Conservation (phyloP, 495 filamentous ascomycete species). For the Penicillium crystallinum region DNA sequence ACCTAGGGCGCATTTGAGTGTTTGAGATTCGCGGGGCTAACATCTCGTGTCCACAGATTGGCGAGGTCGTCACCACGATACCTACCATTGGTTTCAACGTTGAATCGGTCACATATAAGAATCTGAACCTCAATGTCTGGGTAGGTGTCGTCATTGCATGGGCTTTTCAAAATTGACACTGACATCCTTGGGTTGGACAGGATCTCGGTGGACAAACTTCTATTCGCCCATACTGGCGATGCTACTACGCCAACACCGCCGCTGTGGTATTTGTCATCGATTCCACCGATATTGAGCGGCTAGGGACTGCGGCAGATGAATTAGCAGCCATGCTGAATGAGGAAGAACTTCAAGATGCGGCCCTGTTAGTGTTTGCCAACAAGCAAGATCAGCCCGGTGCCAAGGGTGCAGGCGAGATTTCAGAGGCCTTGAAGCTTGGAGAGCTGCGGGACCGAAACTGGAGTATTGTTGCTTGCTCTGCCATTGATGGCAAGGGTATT, state of each 20-base stretch:
- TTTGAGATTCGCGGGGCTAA: conserved; percentile 15
- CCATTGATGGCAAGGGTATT: conserved; percentile 90
- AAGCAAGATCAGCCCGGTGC: conserved; percentile 98
- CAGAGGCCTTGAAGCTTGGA: conserved; percentile 81
- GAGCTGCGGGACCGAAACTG: conserved; percentile 94
- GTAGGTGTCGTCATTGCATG: conserved; percentile 38
- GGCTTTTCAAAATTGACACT: background rate
- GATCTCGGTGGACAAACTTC: conserved; percentile 95
- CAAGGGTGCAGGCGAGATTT: conserved; percentile 94
- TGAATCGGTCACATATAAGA: conserved; percentile 94
- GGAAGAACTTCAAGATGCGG: conserved; percentile 89
- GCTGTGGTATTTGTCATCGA: conserved; percentile 98
- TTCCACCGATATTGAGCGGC: conserved; percentile 90
- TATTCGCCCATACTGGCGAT: conserved; percentile 97
- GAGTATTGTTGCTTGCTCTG: conserved; percentile 97
- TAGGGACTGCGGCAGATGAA: conserved; percentile 89
- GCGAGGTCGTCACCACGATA: conserved; percentile 97
- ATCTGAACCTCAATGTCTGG: conserved; percentile 98
- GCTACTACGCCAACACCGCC: conserved; percentile 99
- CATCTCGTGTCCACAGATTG: conserved; percentile 60
- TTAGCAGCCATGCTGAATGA: conserved; percentile 93
- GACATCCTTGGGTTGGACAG: conserved; percentile 34
- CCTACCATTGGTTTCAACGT: conserved; percentile 99
- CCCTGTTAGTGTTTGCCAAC: conserved; percentile 93
- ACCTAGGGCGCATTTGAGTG: background rate